Percentiles rank a stretch among this genome's conserved stretches.
These are phyloP conservation scores for Globisporangium iwayamae DNA, from an alignment of 352 stramenopile genomes.

Conservation along the genomic window DNA sequence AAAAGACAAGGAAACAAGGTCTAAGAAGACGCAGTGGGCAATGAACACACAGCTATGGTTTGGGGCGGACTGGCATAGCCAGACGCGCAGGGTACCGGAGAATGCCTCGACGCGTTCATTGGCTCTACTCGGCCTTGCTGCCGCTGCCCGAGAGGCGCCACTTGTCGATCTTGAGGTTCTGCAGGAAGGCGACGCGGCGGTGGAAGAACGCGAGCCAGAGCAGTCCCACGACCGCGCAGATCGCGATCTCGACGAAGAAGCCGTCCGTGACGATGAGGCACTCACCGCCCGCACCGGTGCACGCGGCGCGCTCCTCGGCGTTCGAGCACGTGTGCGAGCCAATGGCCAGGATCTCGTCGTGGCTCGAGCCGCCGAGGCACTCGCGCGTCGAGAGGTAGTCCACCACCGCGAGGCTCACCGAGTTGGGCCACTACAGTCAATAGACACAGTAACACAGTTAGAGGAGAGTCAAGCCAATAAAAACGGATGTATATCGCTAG, in stretches of 20 bases:
- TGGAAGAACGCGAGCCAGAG: constrained; percentile 74
- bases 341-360: constrained; percentile 70
- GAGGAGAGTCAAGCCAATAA: background rate
- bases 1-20: background rate
- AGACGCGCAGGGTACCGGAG: too few species aligned
- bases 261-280: constrained; percentile 78
- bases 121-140: constrained; percentile 24
- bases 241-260: constrained; percentile 74
- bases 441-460: constrained; percentile 1
- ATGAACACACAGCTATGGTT: background rate
- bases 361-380: constrained; percentile 45
- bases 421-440: constrained; percentile 71
- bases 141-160: constrained; percentile 52
- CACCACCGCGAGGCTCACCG: constrained; percentile 76
- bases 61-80: too few species aligned
- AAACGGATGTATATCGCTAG: background rate
- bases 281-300: constrained; percentile 51
- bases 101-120: too few species aligned
- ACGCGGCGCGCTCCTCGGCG: constrained; percentile 56
- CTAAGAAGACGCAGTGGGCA: background rate
- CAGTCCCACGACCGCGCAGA: constrained; percentile 65
- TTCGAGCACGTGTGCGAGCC: constrained; percentile 79
- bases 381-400: constrained; percentile 79
- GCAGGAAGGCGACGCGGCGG: constrained; percentile 58
- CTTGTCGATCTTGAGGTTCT: constrained; percentile 82